Conservation (phyloP, 2,329 filamentous ascomycete species). For the Samsoniella hepiali region DNA sequence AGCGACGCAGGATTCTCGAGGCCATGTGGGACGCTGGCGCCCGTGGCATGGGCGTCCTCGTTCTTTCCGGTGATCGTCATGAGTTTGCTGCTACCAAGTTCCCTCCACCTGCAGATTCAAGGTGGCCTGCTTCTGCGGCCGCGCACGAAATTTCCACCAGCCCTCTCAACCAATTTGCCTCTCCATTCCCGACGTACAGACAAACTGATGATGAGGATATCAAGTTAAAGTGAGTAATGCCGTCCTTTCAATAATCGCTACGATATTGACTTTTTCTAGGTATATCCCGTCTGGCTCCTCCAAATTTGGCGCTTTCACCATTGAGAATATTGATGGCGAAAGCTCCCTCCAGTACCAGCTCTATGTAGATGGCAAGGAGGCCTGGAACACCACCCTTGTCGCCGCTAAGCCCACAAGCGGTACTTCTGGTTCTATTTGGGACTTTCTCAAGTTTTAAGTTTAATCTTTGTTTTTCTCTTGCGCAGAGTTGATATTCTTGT, state of each 20-base stretch:
- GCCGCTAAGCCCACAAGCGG: constrained; percentile 35
- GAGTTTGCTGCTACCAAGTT: constrained; percentile 90
- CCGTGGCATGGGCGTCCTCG: constrained; percentile 71
- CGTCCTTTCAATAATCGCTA: no score
- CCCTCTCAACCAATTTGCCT: constrained; percentile 90
- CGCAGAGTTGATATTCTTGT: neutral
- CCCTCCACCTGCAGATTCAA: constrained; percentile 57
- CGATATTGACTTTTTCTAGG: constrained; percentile 34
- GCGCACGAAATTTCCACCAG: constrained; percentile 92
- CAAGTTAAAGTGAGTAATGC: constrained; percentile 66
- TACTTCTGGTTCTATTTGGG: constrained; percentile 43
- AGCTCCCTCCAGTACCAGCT: constrained; percentile 77
- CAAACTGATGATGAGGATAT: constrained; percentile 82
- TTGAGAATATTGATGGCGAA: constrained; percentile 62
- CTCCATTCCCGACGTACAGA: constrained; percentile 77
- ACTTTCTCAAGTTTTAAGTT: constrained; percentile 34
- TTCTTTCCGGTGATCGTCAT: constrained; percentile 90
- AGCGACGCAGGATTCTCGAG: constrained; percentile 76
- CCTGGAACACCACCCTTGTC: constrained; percentile 64
- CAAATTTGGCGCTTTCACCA: constrained; percentile 75
- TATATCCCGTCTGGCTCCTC: constrained; percentile 82
- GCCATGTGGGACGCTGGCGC: constrained; percentile 88
- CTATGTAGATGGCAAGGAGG: constrained; percentile 76
- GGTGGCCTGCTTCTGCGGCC: constrained; percentile 60
- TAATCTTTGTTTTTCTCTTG: neutral